Evolutionary conservation across 1,284 basidiomycete genomes (phyloP).

Genomic region (Coniferiporia sulphurascens): DNA sequence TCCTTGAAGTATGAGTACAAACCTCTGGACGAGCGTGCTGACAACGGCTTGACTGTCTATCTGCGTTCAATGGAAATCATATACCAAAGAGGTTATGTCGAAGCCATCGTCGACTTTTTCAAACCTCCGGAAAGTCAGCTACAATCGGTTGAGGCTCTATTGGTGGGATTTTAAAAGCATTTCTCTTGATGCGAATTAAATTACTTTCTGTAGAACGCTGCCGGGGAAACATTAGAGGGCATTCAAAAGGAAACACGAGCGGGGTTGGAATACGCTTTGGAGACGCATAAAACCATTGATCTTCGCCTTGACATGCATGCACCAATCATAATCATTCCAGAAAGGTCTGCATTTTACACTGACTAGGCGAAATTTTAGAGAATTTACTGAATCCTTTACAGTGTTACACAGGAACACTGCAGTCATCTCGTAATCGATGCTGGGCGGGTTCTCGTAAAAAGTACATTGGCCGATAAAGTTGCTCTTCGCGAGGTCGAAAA

Average conservation of each 20-base stretch:
- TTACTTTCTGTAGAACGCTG: slow-evolving; percentile 63
- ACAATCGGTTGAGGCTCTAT: slow-evolving; percentile 88
- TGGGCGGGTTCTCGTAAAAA: slow-evolving; percentile 93
- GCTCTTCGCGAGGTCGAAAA: slow-evolving; percentile 77
- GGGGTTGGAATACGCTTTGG: slow-evolving; percentile 90
- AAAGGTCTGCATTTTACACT: slow-evolving; percentile 55
- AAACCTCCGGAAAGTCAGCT: slow-evolving; percentile 93
- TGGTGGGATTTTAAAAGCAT: slow-evolving; percentile 45
- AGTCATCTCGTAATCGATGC: slow-evolving; percentile 94
- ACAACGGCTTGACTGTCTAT: slow-evolving; percentile 84
- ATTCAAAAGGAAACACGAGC: slow-evolving; percentile 94
- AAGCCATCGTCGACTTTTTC: slow-evolving; percentile 91
- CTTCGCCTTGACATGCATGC: slow-evolving; percentile 96
- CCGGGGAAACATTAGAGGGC: slow-evolving; percentile 92
- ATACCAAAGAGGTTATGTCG: slow-evolving; percentile 93
- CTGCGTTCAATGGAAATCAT: slow-evolving; percentile 99
- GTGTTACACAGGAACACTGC: slow-evolving; percentile 73
- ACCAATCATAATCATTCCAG: slow-evolving; percentile 96
- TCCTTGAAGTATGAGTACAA: slow-evolving; percentile 90
- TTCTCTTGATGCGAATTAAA: slow-evolving; percentile 10
- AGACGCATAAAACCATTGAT: slow-evolving; percentile 94
- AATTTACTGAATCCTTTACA: slow-evolving; percentile 26
- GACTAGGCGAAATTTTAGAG: too few species aligned
- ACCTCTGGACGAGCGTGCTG: slow-evolving; percentile 90
- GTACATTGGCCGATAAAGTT: slow-evolving; percentile 83